Evolutionary conservation across 768 basidiomycete species (phyloP).

Genomic region (Podaxis carcinomalis): DNA sequence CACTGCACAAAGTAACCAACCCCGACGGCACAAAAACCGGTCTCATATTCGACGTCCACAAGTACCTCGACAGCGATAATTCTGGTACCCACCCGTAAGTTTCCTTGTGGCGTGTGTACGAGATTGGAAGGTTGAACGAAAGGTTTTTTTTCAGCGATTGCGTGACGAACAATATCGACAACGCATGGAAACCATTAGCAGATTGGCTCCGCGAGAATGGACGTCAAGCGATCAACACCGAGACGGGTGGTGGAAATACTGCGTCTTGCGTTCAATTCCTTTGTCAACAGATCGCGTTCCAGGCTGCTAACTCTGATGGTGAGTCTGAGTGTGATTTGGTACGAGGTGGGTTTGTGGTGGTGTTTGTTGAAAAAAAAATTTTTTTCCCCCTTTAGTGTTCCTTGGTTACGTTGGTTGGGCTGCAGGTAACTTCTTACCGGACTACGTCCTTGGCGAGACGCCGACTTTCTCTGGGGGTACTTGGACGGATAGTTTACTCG

Average conservation of each 20-base stretch:
- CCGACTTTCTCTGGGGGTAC: conserved; percentile 25
- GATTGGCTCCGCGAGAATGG: conserved; percentile 44
- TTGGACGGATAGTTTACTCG: conserved; percentile 40
- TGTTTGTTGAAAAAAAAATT: background rate
- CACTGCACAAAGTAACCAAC: conserved; percentile 40
- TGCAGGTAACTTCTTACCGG: conserved; percentile 48
- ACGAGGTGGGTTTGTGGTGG: no score
- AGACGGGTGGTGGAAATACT: conserved; percentile 56
- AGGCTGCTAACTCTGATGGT: conserved; percentile 47
- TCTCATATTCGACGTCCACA: conserved; percentile 60
- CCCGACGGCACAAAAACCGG: conserved; percentile 39
- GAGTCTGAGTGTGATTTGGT: conserved; percentile 4
- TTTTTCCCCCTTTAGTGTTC: conserved; percentile 31
- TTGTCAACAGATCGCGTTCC: conserved; percentile 42
- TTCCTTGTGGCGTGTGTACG: background rate
- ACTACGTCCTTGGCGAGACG: conserved; percentile 30
- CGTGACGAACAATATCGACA: conserved; percentile 48
- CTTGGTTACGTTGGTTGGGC: conserved; percentile 56
- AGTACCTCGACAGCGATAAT: conserved; percentile 55
- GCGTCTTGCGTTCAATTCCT: conserved; percentile 41
- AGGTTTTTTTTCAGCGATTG: conserved; percentile 30
- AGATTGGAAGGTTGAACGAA: background rate
- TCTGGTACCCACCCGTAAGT: conserved; percentile 26
- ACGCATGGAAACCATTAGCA: conserved; percentile 41
- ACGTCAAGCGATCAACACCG: conserved; percentile 54